Evolutionary conservation across 495 filamentous ascomycete species (phyloP), one percentile per base, ranked within the genome.

Genomic region (Cercophora scortea): DNA sequence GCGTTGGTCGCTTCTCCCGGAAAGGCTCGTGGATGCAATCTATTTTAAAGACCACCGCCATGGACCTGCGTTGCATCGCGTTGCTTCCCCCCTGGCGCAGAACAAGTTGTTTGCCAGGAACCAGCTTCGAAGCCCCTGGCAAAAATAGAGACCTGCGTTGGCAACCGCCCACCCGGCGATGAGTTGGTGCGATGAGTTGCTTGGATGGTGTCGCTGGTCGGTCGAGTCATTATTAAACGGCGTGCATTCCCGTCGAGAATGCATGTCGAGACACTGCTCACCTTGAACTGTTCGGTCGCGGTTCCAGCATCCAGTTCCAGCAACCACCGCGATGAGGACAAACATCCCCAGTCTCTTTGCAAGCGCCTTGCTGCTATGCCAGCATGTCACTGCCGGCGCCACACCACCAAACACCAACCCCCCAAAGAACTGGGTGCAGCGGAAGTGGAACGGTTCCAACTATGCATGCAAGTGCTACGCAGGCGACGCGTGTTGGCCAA

Each of bases 381-480:
- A 54, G n/a, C 35, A 54, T 35, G 51, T 32, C 7, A 19, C 39
- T 6, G 51, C 51, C 6, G 41, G 42, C 9, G 15, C 32, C 8
- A 11, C 42, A 13, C 15, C 25, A 9, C 33, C 8, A 25, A 46
- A 1, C 32, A 4, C 34, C 32, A 17, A 7, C 3, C 39, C n/a
- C 15, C 13, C 17, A 5, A 33, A 18, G 5, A 49, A 56, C n/a
- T 56, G 55, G 58, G 64, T 66, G n/a, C 42, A 60, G 12, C 48
- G 57, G 33, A 64, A 38, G 8, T 66, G 64, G 58, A 60, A 65
- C 15, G 62, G 65, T 1, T 44, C 47, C 19, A 52, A 57, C 15
- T 73, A 72, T 56, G 68, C 70, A 2, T 75, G 71, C 61, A 76
- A 75, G 53, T 76, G 72, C 44, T 65, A 64, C 48, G 45, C 61